phyloP scores from a whole-genome alignment of 2,329 filamentous ascomycete species.

The Sphaerulina musiva region DNA sequence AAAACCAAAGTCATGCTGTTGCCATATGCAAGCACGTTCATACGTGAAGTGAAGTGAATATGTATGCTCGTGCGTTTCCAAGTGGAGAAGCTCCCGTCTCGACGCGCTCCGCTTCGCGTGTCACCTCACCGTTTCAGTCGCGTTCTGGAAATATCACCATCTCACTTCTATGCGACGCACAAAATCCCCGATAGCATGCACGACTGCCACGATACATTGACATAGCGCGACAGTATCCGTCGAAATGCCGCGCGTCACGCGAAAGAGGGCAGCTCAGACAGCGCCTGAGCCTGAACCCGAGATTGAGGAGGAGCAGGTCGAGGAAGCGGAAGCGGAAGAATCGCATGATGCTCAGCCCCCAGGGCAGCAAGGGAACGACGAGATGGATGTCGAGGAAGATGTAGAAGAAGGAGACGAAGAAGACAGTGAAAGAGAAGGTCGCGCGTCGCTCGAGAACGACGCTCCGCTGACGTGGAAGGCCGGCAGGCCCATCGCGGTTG shows the following conservation, averaged over 20 bases:
- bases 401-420: slow-evolving; percentile 2
- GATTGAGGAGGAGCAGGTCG: slow-evolving; percentile 7
- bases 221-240: not conserved
- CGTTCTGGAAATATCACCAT: not conserved
- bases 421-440: slow-evolving; percentile 18
- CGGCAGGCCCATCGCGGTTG: slow-evolving; percentile 78
- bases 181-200: not conserved
- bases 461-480: slow-evolving; percentile 86
- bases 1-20: no score
- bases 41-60: no score
- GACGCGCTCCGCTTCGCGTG: no score
- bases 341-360: not conserved
- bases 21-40: no score
- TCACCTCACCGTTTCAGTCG: not conserved
- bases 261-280: slow-evolving; percentile 8
- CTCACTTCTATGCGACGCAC: not conserved
- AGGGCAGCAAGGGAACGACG: slow-evolving; percentile 8
- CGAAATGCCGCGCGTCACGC: slow-evolving; percentile 9
- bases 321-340: not conserved
- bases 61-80: no score
- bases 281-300: slow-evolving; percentile 5
- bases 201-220: not conserved
- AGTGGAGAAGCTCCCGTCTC: no score
- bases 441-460: slow-evolving; percentile 62
- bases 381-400: slow-evolving; percentile 16